Base-by-base conservation (phyloP, 2,329 filamentous ascomycete genomes). In the Neopestalotiopsis rosae region DNA sequence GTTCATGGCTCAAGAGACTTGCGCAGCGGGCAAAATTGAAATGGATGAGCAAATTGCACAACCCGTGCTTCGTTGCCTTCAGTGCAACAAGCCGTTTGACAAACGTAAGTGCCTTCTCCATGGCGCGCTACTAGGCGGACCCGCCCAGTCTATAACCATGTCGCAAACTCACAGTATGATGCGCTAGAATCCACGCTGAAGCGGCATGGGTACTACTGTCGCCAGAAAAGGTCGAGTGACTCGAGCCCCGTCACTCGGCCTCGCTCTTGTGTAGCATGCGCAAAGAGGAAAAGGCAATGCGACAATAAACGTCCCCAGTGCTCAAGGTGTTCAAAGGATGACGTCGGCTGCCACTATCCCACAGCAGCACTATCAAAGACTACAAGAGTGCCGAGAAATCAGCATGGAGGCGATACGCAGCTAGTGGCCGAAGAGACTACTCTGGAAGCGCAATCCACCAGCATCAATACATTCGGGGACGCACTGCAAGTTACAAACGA, bases 201-300 rank as follows among this genome's bases (percentile, higher is more conserved):
- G 72, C 80, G 82, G 74, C 81, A 84, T 76, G 79, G 79, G 59
- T 84, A 83, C 70, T 83, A 84, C 57, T 84, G 82, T 71, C 81
- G 81, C 24, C 75, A 80, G 70, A 78, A 71, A 71, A 67, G 40
- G 63, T 72, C 73, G 57, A 70, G 20, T 59, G 67, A 38, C 62
- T 72, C 73, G 57, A 70, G 20, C 57, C 70, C 70, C 6, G 1
- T 10, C 24, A 68, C 62, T 61, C 74, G 78, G 13, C 45, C 74
- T 70, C 75, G 80, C 45, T 81, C 81, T 61, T 83, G 81, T 72
- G 66, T 78, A 20, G 72, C 75, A 45, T 83, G 82, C 72, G 79
- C 76, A 3, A 78, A 69, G 73, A 71, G 69, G 2, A 83, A 83
- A 73, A 72, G 74, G 14, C 79, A 79, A 34, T 83, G 81, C 70